Evolutionary conservation across 345 rosid genomes (phyloP), one percentile per base, ranked within the genome.

Genomic region (Eucalyptus polyanthemos): DNA sequence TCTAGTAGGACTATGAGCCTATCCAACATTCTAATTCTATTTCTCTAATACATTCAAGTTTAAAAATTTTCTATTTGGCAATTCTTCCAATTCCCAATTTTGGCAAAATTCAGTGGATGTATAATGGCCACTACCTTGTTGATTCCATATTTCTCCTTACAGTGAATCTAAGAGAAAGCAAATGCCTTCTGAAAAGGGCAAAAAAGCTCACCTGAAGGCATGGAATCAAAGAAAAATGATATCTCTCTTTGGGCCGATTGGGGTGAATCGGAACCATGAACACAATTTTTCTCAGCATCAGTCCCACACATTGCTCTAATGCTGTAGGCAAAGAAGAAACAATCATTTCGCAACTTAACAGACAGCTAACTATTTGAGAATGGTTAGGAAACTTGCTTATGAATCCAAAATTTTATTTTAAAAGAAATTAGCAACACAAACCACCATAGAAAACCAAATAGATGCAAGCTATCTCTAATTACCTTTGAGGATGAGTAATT

Each of bases 221-320:
- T 53, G 86, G 94, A 93, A 86, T 88, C 87, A 90, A 96, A 96
- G 96, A 97, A 96, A 93, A 97, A 95, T 44, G 93, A 88, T 88
- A 97, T 96, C 92, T 96, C 97, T 88, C 99, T 93, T 92, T 91
- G 92, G 87, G 97, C 98, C 31, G 98, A 97, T 88, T 91, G 89
- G 83, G 90, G 88, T 69, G 99, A 97, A 93, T 97, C 99, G 0
- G 98, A 97, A 88, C 99, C 98, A 89, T 95, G 98, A 80, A 96
- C 95, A 87, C 97, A 97, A 76, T 97, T 97, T 85, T 90, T 93
- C 91, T 95, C 94, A 11, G 89, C 93, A 93, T 96, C 94, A 53
- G 90, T 86, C 56, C 99, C 97, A 50, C 97, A 96, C 89, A 96
- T 92, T 89, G 98, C 99, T 92, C 98, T 94, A 86, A 97, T 92